These are phyloP conservation scores for Bipolaris bicolor DNA, from an alignment of 2,329 filamentous ascomycete genomes.

Conservation along the genomic window DNA sequence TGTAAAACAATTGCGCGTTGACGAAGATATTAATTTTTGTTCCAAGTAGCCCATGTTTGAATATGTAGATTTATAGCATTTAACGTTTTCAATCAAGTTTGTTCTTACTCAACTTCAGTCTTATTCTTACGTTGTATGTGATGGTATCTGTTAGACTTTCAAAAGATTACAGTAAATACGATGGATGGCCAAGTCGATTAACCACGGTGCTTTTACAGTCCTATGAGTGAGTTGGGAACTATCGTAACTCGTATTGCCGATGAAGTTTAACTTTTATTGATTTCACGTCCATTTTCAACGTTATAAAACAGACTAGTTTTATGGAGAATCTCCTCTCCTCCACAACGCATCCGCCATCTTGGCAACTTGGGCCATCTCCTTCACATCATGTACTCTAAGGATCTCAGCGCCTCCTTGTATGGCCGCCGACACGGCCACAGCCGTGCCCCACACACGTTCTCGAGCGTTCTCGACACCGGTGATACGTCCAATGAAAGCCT, in stretches of 20 bases:
- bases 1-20: slow-evolving; percentile 30
- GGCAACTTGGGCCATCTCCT: slow-evolving; percentile 82
- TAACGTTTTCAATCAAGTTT: not conserved
- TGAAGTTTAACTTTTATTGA: not conserved
- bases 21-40: not conserved
- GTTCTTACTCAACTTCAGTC: not conserved
- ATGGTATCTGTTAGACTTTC: not conserved
- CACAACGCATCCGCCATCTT: slow-evolving; percentile 95
- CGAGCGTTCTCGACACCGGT: slow-evolving; percentile 75
- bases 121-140: not conserved
- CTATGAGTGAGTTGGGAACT: too few species aligned
- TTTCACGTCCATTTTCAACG: not conserved
- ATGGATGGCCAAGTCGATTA: not conserved
- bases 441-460: slow-evolving; percentile 82
- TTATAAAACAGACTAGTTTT: not conserved
- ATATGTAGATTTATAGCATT: slow-evolving; percentile 10
- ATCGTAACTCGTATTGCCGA: not conserved
- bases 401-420: slow-evolving; percentile 89
- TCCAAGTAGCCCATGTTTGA: not conserved
- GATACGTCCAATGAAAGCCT: slow-evolving; percentile 83
- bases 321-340: slow-evolving; percentile 56
- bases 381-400: slow-evolving; percentile 88
- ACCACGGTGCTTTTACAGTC: too few species aligned
- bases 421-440: slow-evolving; percentile 83
- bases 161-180: not conserved